A percentile compares a stretch with the other conserved stretches of the same genome.
Evolutionary conservation across 257 asterid species (phyloP).

Genomic region (Nicotiana knightiana): DNA sequence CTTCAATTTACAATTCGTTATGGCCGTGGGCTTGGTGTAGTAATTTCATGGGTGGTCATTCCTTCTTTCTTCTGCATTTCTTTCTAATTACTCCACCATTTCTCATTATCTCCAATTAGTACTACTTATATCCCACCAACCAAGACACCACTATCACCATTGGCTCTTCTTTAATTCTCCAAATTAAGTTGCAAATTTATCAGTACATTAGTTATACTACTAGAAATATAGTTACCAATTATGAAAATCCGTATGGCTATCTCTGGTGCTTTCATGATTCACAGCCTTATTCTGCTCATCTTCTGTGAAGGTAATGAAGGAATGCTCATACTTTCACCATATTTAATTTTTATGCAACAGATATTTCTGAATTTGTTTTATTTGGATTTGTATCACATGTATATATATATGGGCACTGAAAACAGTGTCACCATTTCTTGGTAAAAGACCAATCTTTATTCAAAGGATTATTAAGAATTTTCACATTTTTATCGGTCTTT

Average conservation of each 20-base stretch:
- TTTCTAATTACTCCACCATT: not conserved
- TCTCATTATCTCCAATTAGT: not conserved
- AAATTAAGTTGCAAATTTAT: not conserved
- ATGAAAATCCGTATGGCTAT: constrained; percentile 10
- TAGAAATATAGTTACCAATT: not conserved
- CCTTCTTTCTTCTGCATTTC: not conserved
- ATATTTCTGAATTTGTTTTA: not conserved
- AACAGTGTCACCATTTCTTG: not conserved
- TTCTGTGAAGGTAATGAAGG: not conserved
- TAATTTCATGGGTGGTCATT: not conserved
- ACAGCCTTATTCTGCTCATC: constrained; percentile 13
- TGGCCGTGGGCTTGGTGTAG: not conserved
- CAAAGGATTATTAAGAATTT: not conserved
- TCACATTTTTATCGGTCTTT: not conserved
- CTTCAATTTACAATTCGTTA: not conserved
- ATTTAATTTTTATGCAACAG: not conserved
- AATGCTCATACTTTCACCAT: not conserved
- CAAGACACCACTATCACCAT: not conserved
- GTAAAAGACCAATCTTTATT: not conserved
- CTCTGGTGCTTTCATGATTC: not conserved
- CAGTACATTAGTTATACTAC: too few relatives aligned
- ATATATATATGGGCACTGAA: too few relatives aligned
- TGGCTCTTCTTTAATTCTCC: not conserved
- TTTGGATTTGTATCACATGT: too few relatives aligned
- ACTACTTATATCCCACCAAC: not conserved